Conservation (phyloP, 768 basidiomycete species). For the Podaxis sp. region DNA sequence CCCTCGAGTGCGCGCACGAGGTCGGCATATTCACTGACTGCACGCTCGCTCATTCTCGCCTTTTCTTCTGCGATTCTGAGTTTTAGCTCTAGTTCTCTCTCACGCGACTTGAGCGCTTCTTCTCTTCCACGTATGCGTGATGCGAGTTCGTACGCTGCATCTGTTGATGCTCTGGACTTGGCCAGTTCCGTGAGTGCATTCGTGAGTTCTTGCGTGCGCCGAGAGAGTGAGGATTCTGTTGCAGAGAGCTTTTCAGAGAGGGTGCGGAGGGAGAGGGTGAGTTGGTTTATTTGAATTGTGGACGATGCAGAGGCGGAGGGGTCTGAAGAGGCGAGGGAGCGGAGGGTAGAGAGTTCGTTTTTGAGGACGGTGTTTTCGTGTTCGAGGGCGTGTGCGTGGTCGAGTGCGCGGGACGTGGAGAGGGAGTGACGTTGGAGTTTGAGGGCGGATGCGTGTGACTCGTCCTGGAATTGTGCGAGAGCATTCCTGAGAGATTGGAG, state of each 20-base stretch:
- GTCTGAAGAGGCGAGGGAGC: slow-evolving; percentile 37
- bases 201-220: slow-evolving; percentile 47
- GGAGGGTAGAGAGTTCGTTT: slow-evolving; percentile 56
- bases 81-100: slow-evolving; percentile 45
- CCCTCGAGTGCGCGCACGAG: slow-evolving; percentile 67
- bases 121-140: slow-evolving; percentile 52
- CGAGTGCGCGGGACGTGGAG: slow-evolving; percentile 46
- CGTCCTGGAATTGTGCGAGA: slow-evolving; percentile 30
- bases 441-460: slow-evolving; percentile 62
- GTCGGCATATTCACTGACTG: slow-evolving; percentile 71
- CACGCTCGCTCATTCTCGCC: slow-evolving; percentile 58
- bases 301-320: slow-evolving; percentile 24
- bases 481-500: not conserved
- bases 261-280: slow-evolving; percentile 66
- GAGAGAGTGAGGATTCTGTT: slow-evolving; percentile 54
- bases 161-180: slow-evolving; percentile 40
- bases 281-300: slow-evolving; percentile 39
- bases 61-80: slow-evolving; percentile 54
- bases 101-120: slow-evolving; percentile 49
- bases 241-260: slow-evolving; percentile 65
- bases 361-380: slow-evolving; percentile 55
- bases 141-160: slow-evolving; percentile 55
- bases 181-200: slow-evolving; percentile 40
- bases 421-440: slow-evolving; percentile 65
- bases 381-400: slow-evolving; percentile 48